Evolutionary conservation across 2,329 filamentous ascomycete genomes (phyloP).

Genomic region (Nemania serpens): DNA sequence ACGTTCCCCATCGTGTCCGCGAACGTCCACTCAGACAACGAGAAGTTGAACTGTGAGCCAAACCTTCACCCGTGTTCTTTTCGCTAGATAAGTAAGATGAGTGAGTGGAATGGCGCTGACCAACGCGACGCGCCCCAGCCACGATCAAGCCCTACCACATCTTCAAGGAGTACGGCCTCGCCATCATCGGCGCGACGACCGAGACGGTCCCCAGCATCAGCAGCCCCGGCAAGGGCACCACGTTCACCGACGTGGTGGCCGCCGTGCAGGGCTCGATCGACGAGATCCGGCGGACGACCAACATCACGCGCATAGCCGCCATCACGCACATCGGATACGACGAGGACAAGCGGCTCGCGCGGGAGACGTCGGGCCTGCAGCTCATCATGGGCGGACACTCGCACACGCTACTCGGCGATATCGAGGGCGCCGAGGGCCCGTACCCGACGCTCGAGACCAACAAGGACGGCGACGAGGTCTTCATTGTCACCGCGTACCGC

Average conservation of each 20-base stretch:
- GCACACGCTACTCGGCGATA: conserved; percentile 60
- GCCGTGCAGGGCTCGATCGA: conserved; percentile 66
- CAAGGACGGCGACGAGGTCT: conserved; percentile 67
- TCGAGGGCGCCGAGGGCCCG: conserved; percentile 60
- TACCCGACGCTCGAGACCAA: conserved; percentile 69
- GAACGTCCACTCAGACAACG: conserved; percentile 65
- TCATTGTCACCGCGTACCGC: conserved; percentile 69
- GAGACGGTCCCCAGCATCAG: conserved; percentile 62
- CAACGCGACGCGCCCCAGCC: conserved; percentile 32
- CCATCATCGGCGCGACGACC: conserved; percentile 68
- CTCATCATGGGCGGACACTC: conserved; percentile 59
- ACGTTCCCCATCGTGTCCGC: conserved; percentile 68
- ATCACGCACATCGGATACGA: conserved; percentile 72
- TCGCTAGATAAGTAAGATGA: not conserved
- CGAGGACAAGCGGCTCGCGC: conserved; percentile 63
- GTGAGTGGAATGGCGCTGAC: not conserved
- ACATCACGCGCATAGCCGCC: conserved; percentile 67
- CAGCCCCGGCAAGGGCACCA: conserved; percentile 60
- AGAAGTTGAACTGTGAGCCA: conserved; percentile 54
- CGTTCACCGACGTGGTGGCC: conserved; percentile 60
- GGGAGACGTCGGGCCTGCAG: conserved; percentile 65
- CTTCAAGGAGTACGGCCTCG: conserved; percentile 63
- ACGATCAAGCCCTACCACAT: conserved; percentile 69
- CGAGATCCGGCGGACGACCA: conserved; percentile 63
- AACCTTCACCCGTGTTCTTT: not conserved